Base-by-base conservation (phyloP, 2,329 filamentous ascomycete species). In the Phaeosphaeria sp. region DNA sequence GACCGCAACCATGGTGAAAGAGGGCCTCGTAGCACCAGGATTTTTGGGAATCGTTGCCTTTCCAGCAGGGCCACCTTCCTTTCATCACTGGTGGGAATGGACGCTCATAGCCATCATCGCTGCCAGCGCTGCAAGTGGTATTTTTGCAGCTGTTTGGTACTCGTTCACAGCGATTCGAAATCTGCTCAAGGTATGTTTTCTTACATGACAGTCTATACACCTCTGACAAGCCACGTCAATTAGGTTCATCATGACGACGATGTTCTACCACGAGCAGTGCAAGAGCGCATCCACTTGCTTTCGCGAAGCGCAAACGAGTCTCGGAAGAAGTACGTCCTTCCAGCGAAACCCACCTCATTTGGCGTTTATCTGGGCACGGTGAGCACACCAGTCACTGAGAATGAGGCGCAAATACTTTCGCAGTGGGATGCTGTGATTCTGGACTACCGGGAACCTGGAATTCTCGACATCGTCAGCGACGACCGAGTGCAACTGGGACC, bases 321-420 rank as follows among this genome's bases (percentile, higher is more conserved):
- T 36, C 63, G 62, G n/a, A 53, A 65, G 46, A 62, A 59, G n/a
- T 58, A 68, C 46, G 21, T 33, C 13, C 58, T 68, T 22, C 64
- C 64, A 6, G 30, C 65, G 23, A 74, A 76, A 55, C 73, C 72
- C 23, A 55, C 71, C 10, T 71, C 72, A 6, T 77, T 77, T 52
- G 75, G 74, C 18, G 73, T 77, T 39, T 77, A 75, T 47, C 65
- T 77, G 13, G 75, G 74, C 30, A 10, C 48, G 11, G 50, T 77
- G 17, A 70, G 53, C 36, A 65, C 36, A 33, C 74, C 73, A 20
- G 48, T 65, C 15, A 69, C 67, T 22, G 57, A 63, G 41, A 66
- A 72, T 18, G 72, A 76, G 48, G 57, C 27, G 11, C 54, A 66
- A 9, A 58, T 71, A 52, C 51, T 77, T 7, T 63, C 68, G 23